A percentile compares a stretch with the other conserved stretches of the same genome.
These are phyloP conservation scores for Arachis stenosperma DNA, from an alignment of 306 rosid species.

Conservation along the genomic window DNA sequence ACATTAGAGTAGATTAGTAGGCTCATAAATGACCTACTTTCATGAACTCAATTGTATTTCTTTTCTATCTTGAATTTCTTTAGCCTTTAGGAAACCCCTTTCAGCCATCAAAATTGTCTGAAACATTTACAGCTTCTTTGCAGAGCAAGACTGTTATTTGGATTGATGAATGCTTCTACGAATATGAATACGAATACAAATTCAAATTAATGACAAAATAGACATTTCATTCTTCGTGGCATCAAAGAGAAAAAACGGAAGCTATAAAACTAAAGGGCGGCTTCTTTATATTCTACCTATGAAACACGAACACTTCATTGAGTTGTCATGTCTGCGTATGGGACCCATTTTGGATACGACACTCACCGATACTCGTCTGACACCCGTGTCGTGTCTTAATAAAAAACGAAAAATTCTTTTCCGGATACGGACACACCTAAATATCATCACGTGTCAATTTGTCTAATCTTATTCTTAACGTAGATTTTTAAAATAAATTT, in stretches of 20 bases:
- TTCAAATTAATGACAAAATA: neutral
- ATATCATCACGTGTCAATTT: too few relatives aligned
- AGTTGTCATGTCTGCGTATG: too few relatives aligned
- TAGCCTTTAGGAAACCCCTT: neutral
- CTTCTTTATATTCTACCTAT: too few relatives aligned
- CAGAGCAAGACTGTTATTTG: neutral
- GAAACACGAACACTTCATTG: too few relatives aligned
- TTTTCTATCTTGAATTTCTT: neutral
- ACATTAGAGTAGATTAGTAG: neutral
- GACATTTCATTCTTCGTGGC: neutral
- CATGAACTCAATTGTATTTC: constrained; percentile 3
- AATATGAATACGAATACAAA: neutral
- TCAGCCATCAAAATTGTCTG: neutral
- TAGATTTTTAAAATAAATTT: too few relatives aligned
- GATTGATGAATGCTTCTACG: neutral
- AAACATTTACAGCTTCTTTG: neutral
- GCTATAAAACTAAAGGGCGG: neutral
- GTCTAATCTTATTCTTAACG: too few relatives aligned
- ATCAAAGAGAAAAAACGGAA: neutral
- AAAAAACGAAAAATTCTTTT: too few relatives aligned
- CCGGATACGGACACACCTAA: too few relatives aligned
- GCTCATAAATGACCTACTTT: constrained; percentile 4
- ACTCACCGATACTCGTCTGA: too few relatives aligned
- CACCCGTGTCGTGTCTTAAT: too few relatives aligned
- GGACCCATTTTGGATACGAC: too few relatives aligned